Percentiles rank a stretch among this genome's conserved stretches.
Evolutionary conservation across 1,139 yeast genomes (phyloP).

Genomic region (Citeromyces siamensis): DNA sequence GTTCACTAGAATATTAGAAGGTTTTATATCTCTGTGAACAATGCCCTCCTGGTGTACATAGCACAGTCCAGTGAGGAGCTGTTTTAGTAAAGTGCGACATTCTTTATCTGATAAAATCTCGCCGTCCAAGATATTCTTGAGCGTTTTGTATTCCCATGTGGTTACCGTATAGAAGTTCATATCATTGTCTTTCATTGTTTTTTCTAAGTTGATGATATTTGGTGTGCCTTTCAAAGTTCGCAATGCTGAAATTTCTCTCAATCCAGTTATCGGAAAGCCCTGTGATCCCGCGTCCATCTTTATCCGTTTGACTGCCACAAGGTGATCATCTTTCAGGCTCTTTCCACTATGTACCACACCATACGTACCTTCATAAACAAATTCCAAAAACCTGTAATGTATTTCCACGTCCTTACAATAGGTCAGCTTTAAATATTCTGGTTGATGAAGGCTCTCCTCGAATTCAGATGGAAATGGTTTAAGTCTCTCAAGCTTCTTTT

Average conservation of each 20-base stretch:
- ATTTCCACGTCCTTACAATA: not conserved
- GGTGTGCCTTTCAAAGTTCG: slow-evolving; percentile 67
- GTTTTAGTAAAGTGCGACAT: slow-evolving; percentile 84
- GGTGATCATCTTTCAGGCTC: slow-evolving; percentile 40
- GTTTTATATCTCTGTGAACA: slow-evolving; percentile 85
- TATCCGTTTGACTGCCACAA: slow-evolving; percentile 89
- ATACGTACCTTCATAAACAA: slow-evolving; percentile 96
- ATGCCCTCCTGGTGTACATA: slow-evolving; percentile 84
- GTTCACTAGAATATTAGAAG: slow-evolving; percentile 86
- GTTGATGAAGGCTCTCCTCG: not conserved
- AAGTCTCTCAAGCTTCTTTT: too few species aligned
- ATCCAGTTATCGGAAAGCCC: slow-evolving; percentile 96
- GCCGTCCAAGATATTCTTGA: slow-evolving; percentile 84
- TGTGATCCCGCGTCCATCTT: slow-evolving; percentile 91
- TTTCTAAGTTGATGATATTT: slow-evolving; percentile 79
- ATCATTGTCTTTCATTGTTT: slow-evolving; percentile 57
- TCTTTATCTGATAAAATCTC: slow-evolving; percentile 67
- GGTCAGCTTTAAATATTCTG: not conserved
- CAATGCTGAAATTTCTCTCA: slow-evolving; percentile 85
- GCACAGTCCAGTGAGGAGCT: slow-evolving; percentile 90
- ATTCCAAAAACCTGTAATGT: not conserved
- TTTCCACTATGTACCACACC: slow-evolving; percentile 90
- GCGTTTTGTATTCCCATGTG: slow-evolving; percentile 84
- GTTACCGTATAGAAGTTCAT: slow-evolving; percentile 58
- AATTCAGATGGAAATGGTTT: too few species aligned